Conservation (phyloP, 208 protist species). For the Leishmania turanica region DNA sequence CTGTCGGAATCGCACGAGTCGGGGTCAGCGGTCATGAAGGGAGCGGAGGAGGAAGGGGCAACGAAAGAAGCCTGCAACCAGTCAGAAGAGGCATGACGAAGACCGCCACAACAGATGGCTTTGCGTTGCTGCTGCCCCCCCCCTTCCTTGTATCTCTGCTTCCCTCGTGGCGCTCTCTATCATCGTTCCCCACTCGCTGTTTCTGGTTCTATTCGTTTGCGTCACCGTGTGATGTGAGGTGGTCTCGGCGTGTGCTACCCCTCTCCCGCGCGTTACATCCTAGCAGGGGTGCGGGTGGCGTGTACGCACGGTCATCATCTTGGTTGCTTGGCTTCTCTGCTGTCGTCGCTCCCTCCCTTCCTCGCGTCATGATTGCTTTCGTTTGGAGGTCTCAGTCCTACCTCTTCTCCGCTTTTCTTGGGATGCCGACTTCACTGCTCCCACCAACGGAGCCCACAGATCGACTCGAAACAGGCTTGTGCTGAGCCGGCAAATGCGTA, state of each 20-base stretch:
- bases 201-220: too few species aligned
- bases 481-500: background rate
- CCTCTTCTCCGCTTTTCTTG: background rate
- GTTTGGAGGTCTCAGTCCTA: background rate
- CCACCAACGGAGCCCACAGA: background rate
- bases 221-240: background rate
- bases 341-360: background rate
- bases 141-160: background rate
- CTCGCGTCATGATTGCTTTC: background rate
- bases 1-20: background rate
- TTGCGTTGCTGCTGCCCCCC: background rate
- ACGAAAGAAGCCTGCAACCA: background rate
- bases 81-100: background rate
- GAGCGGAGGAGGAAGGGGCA: background rate
- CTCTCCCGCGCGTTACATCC: background rate
- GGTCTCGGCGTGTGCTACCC: background rate
- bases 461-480: background rate
- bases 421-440: background rate
- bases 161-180: background rate
- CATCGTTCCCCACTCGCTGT: background rate
- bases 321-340: background rate
- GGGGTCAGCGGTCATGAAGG: background rate
- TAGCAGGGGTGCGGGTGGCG: background rate
- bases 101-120: background rate
- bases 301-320: background rate